A percentile compares a stretch with the other conserved stretches of the same genome.
Conservation (phyloP, 805 yeast species). For the Wickerhamiella domercqiae region DNA sequence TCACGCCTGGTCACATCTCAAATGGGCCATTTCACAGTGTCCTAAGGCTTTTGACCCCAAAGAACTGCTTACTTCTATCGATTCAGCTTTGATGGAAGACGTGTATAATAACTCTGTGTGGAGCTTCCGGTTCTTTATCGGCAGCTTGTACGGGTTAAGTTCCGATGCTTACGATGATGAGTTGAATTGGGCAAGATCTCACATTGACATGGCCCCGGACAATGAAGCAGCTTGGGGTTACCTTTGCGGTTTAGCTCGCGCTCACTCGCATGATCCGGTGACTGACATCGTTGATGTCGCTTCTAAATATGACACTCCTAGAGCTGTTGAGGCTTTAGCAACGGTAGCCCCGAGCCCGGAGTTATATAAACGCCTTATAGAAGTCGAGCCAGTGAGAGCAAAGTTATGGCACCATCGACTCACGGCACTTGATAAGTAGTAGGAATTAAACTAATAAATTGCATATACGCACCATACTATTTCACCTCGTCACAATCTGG, state of each 20-base stretch:
- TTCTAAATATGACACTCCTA: neutral
- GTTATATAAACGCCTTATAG: neutral
- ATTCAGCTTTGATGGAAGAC: slow-evolving; percentile 39
- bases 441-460: neutral
- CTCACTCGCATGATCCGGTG: neutral
- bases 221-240: slow-evolving; percentile 84
- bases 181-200: slow-evolving; percentile 32
- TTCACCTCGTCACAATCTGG: neutral
- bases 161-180: slow-evolving; percentile 30
- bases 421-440: neutral
- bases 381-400: slow-evolving; percentile 12
- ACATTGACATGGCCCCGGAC: slow-evolving; percentile 52
- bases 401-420: slow-evolving; percentile 25
- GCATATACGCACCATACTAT: neutral
- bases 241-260: slow-evolving; percentile 35
- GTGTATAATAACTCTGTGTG: slow-evolving; percentile 86
- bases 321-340: neutral
- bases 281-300: neutral
- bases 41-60: slow-evolving; percentile 6
- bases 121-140: slow-evolving; percentile 64
- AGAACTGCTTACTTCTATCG: slow-evolving; percentile 34
- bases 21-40: slow-evolving; percentile 52
- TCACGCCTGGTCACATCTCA: slow-evolving; percentile 89
- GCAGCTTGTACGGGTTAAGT: slow-evolving; percentile 10
- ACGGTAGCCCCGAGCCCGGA: neutral